phyloP scores from a whole-genome alignment of 2,329 filamentous ascomycete species.

The Cercospora berteroae region DNA sequence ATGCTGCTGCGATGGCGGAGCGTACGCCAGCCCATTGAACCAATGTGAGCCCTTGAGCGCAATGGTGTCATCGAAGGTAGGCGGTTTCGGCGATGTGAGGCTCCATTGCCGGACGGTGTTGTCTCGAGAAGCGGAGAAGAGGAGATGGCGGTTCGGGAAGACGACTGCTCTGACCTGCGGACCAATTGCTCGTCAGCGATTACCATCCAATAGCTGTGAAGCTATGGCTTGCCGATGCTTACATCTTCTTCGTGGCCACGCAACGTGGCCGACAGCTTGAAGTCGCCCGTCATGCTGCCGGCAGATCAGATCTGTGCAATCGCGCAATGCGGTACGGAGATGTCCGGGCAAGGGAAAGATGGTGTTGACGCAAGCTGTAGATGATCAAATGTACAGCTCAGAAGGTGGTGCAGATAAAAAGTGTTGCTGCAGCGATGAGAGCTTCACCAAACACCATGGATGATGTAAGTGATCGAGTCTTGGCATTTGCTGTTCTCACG shows the following conservation, averaged over 20 bases:
- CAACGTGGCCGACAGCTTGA: conserved; percentile 89
- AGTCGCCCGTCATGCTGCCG: conserved; percentile 64
- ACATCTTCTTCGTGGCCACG: conserved; percentile 92
- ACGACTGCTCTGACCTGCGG: conserved; percentile 78
- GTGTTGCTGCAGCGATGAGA: neutral
- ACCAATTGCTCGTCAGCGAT: conserved; percentile 23
- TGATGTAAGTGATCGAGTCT: neutral
- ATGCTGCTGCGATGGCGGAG: conserved; percentile 65
- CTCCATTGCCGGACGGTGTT: conserved; percentile 87
- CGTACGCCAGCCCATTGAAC: conserved; percentile 79
- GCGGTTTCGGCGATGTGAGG: conserved; percentile 62
- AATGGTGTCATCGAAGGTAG: conserved; percentile 73
- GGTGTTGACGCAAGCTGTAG: neutral
- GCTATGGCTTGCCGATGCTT: conserved; percentile 40
- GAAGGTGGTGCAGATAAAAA: neutral
- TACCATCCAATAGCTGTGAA: neutral
- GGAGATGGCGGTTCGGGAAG: conserved; percentile 68
- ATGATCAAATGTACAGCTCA: neutral
- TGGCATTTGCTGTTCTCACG: neutral
- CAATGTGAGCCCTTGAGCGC: conserved; percentile 78
- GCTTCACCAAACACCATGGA: conserved; percentile 3
- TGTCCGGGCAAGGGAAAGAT: neutral
- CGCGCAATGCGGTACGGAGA: neutral
- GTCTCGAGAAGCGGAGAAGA: conserved; percentile 88
- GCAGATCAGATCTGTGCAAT: neutral